A percentile compares a stretch with the other conserved stretches of the same genome.
Conservation (phyloP, 2,329 filamentous ascomycete species). For the Cercospora sp. region DNA sequence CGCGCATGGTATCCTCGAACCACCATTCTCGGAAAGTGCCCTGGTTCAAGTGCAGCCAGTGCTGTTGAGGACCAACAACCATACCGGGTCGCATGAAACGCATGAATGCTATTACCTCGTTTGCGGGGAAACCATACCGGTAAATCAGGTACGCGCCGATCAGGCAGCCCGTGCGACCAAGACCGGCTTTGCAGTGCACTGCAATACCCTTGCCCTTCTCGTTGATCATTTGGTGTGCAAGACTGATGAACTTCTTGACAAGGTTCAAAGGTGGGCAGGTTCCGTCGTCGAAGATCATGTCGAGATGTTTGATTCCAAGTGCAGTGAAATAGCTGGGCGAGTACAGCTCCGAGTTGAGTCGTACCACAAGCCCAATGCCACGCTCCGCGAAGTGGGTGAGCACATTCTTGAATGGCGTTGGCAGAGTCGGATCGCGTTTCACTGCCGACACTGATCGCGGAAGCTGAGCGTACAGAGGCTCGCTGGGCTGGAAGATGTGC, state of each 20-base stretch:
- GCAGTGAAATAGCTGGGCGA: slow-evolving; percentile 96
- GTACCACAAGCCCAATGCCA: slow-evolving; percentile 89
- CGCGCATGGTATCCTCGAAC: slow-evolving; percentile 75
- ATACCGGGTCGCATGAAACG: slow-evolving; percentile 98
- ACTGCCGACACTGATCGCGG: slow-evolving; percentile 76
- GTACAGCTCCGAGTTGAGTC: slow-evolving; percentile 93
- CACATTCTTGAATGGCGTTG: slow-evolving; percentile 92
- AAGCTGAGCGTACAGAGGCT: slow-evolving; percentile 71
- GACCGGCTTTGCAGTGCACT: slow-evolving; percentile 96
- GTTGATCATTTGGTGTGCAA: slow-evolving; percentile 92
- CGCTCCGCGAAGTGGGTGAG: slow-evolving; percentile 83
- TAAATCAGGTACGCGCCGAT: slow-evolving; percentile 99
- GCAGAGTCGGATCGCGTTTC: slow-evolving; percentile 65
- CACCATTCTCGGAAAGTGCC: slow-evolving; percentile 98
- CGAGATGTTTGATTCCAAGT: slow-evolving; percentile 88
- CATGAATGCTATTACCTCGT: slow-evolving; percentile 84
- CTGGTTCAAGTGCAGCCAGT: slow-evolving; percentile 98
- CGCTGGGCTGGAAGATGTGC: slow-evolving; percentile 68
- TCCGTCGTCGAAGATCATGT: slow-evolving; percentile 99
- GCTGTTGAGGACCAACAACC: slow-evolving; percentile 97
- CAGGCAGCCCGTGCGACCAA: slow-evolving; percentile 91
- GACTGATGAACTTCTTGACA: slow-evolving; percentile 91
- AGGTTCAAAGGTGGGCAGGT: slow-evolving; percentile 86
- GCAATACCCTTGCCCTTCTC: slow-evolving; percentile 89
- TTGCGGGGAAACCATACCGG: slow-evolving; percentile 93